Conservation (phyloP, 345 rosid genomes). For the Kandelia obovata region DNA sequence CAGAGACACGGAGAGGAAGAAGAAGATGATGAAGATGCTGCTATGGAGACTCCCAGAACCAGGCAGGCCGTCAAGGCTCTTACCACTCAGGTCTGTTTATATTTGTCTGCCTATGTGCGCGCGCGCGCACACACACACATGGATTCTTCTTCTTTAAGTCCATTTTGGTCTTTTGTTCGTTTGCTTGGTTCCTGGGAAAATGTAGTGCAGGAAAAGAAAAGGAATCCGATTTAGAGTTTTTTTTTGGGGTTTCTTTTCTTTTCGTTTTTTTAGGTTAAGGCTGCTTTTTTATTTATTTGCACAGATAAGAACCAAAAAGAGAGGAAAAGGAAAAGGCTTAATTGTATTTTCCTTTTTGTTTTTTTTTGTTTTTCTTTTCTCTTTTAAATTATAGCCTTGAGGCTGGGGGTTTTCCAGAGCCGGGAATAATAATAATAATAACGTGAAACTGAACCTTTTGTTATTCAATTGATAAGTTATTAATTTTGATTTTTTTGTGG, state of each 20-base stretch:
- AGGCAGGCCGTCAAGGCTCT: slow-evolving; percentile 72
- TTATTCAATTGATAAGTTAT: background rate
- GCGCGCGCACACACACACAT: background rate
- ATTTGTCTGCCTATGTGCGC: background rate
- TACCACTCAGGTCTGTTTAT: slow-evolving; percentile 58
- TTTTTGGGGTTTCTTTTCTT: background rate
- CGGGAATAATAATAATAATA: background rate
- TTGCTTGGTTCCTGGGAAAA: slow-evolving; percentile 29
- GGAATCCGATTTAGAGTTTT: slow-evolving; percentile 9
- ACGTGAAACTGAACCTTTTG: background rate
- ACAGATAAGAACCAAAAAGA: background rate
- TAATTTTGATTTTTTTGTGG: slow-evolving; percentile 10
- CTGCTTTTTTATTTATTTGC: background rate
- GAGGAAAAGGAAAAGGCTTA: background rate
- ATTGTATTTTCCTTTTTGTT: background rate
- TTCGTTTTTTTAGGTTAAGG: no score
- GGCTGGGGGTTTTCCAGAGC: background rate
- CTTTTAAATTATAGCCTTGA: background rate
- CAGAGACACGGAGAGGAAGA: slow-evolving; percentile 41
- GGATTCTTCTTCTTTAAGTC: background rate
- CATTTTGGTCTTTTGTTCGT: background rate
- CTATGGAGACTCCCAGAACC: slow-evolving; percentile 59
- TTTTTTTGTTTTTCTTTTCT: background rate
- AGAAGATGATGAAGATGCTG: slow-evolving; percentile 27
- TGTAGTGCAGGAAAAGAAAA: slow-evolving; percentile 3